Conservation (phyloP, 2,329 filamentous ascomycete genomes). For the Peltaster fructicola region DNA sequence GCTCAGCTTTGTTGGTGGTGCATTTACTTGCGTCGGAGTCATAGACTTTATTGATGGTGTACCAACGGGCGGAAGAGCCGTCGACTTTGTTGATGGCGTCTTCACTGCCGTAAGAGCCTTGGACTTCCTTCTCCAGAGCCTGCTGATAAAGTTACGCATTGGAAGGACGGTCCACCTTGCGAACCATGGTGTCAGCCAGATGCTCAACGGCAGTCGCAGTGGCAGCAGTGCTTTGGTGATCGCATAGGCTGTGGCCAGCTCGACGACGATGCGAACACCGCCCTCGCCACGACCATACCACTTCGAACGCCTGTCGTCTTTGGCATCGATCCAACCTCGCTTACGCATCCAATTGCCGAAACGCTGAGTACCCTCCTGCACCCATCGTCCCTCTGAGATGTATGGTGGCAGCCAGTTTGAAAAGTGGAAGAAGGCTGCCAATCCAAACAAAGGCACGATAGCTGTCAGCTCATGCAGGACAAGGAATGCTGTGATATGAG, state of each 20-base stretch:
- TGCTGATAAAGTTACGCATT: conserved; percentile 22
- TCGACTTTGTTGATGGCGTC: conserved; percentile 3
- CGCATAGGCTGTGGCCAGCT: conserved; percentile 74
- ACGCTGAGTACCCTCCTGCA: conserved; percentile 46
- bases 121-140: conserved; percentile 19
- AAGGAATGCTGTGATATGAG: conserved; percentile 72
- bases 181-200: conserved; percentile 89
- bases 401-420: conserved; percentile 51
- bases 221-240: conserved; percentile 77
- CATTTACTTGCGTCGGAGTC: too few relatives aligned
- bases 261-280: conserved; percentile 38
- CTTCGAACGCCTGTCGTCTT: conserved; percentile 13
- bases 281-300: conserved; percentile 23
- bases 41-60: too few relatives aligned
- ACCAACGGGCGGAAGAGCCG: too few relatives aligned
- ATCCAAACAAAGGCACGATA: conserved; percentile 55
- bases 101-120: conserved; percentile 3
- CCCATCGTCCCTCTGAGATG: conserved; percentile 34
- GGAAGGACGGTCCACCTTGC: conserved; percentile 46
- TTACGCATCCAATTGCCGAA: conserved; percentile 62
- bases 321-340: conserved; percentile 63
- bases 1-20: too few relatives aligned
- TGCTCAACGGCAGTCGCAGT: conserved; percentile 54
- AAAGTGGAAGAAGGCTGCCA: conserved; percentile 67
- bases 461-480: conserved; percentile 87